Evolutionary conservation across 306 rosid genomes (phyloP), one percentile per base, ranked within the genome.

Genomic region (Acacia acuminata): DNA sequence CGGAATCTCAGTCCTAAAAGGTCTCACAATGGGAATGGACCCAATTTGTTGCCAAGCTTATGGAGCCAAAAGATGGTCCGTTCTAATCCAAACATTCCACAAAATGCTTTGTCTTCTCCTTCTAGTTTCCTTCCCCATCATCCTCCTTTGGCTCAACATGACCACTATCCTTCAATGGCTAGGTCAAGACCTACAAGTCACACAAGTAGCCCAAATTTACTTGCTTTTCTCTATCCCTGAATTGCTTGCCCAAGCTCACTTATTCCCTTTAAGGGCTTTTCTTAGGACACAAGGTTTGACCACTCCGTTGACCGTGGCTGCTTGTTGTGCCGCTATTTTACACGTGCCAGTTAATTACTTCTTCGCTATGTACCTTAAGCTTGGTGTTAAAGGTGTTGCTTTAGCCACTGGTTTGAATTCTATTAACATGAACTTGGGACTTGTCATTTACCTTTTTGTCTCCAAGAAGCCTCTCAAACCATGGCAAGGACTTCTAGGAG

Each of bases 31-130:
- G 60, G 98, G 97, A 53, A 94, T 94, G 98, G 97, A 94, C 30
- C 96, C 97, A 20, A 92, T 92, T 8, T 94, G 98, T 53, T 88
- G 98, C 86, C 98, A 94, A 85, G 98, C 98, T 30, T 94, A 84
- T 71, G 97, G 98, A 0, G 98, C 98, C 60, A 89, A 90, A 64
- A 88, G 95, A 85, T 88, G 87, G 86, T 82, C 95, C 48, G 82
- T 94, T 80, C 80, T 94, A 0, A 86, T 91, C 83, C 97, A 90
- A 77, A 89, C 97, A 40, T 94, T 90, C 56, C 88, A 75, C 61
- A 92, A 84, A 85, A 92, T 94, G 7, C 13, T 90, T 0, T 94
- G 88, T 48, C 93, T 94, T 56, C 98, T 94, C 58, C 78, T 94
- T 0, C 56, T 90, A 13, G 91, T 90, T 22, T n/a, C 94, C 76